These are phyloP conservation scores for Neocallimastix lanati DNA, from an alignment of 192 early-diverging fungal species.

Conservation along the genomic window DNA sequence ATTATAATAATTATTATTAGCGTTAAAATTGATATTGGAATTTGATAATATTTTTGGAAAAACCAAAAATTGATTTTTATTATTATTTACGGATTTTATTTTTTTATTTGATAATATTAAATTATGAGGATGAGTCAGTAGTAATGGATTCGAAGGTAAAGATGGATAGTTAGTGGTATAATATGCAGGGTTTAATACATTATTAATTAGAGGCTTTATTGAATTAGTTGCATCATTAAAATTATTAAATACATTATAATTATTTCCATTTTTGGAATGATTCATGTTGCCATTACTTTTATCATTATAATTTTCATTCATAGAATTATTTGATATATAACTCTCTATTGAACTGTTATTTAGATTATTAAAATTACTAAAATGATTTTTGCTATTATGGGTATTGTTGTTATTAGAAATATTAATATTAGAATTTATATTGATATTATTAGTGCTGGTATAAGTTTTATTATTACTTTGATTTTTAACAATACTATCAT, in stretches of 20 bases:
- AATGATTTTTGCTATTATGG: no score
- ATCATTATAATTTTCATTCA: no score
- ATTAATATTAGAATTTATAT: no score
- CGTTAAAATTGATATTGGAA: not conserved
- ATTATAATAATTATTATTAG: not conserved
- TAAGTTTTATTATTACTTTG: no score
- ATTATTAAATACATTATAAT: not conserved
- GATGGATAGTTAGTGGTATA: not conserved
- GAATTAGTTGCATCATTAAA: not conserved
- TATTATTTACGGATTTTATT: not conserved
- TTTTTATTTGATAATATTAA: not conserved
- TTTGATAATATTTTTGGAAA: not conserved
- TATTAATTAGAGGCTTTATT: not conserved
- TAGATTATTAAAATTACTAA: no score
- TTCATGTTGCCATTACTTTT: no score
- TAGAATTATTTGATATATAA: no score
- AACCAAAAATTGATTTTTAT: not conserved
- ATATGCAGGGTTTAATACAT: not conserved
- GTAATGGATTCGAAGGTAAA: not conserved
- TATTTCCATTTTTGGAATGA: no score
- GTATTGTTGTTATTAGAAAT: no score
- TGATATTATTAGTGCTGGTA: no score
- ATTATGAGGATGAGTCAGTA: not conserved
- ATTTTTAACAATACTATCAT: no score
- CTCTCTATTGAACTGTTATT: no score